Evolutionary conservation across 2,329 filamentous ascomycete species (phyloP), one percentile per base, ranked within the genome.

Genomic region (Davidsoniella virescens): DNA sequence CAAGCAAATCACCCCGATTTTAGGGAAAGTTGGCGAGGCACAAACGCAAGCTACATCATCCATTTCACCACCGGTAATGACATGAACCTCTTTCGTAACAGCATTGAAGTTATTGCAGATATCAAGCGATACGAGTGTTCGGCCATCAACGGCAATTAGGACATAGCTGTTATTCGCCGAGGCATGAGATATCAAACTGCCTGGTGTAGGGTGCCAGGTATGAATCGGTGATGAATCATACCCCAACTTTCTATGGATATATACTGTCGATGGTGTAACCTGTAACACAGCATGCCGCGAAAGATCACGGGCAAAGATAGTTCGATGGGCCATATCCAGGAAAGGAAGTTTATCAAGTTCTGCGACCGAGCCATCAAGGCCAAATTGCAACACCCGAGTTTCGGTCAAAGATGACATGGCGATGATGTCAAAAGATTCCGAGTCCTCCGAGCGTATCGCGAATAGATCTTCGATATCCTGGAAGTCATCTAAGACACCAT

Each of bases 41-140:
- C 90, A 80, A 8, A 96, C 71, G 58, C 88, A 94, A 2, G 92
- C 85, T 33, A 96, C 76, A 62, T 96, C 87, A 55, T 87, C 83
- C 12, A 42, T 41, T n/a, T 20, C 44, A 17, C 53, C 50, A 3
- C 52, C 54, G 17, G 67, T 1, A 72, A 70, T 47, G 86, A 75
- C 4, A 76, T 68, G 59, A 2, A 38, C 16, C 18, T 38, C 14
- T 25, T 82, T 81, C 53, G 76, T 67, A 4, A 70, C 69, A 4
- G 75, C 67, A 18, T 70, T 65, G 5, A 93, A 65, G 29, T 77
- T 72, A 18, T 73, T 65, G 1, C 64, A 61, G 2, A 88, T 66
- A 56, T 79, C 72, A 44, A 96, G 67, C 4, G 83, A 81, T 2
- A 86, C 70, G 2, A 94, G 65, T 1, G 70, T 69, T n/a, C 75